Percentiles rank a stretch among this genome's conserved stretches.
Evolutionary conservation across 2,329 filamentous ascomycete genomes (phyloP).

Genomic region (Botrytis tulipae): DNA sequence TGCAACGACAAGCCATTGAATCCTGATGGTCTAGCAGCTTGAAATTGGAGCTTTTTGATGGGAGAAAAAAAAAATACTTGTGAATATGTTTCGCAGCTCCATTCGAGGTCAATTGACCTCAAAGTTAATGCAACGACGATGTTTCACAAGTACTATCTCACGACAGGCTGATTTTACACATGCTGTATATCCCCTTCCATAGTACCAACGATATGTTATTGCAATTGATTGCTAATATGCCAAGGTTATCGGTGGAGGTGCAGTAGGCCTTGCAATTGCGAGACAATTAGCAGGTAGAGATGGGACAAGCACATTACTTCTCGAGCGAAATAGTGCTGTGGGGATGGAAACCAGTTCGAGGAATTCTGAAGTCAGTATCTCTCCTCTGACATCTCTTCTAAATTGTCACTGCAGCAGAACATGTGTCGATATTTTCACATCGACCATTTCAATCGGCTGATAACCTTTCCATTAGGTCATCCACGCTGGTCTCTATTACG

Average conservation of each 20-base stretch:
- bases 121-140: conserved; percentile 21
- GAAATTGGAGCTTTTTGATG: background rate
- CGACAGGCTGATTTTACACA: conserved; percentile 38
- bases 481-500: conserved; percentile 78
- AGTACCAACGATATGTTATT: conserved; percentile 1
- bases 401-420: background rate
- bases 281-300: conserved; percentile 58
- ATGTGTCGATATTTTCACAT: background rate
- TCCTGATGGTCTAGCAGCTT: background rate
- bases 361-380: conserved; percentile 57
- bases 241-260: conserved; percentile 59
- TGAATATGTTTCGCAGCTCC: conserved; percentile 25
- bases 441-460: background rate
- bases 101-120: conserved; percentile 24
- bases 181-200: conserved; percentile 31
- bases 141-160: conserved; percentile 31
- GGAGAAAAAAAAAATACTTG: background rate
- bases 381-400: background rate
- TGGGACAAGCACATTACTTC: conserved; percentile 61
- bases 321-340: conserved; percentile 62
- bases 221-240: background rate
- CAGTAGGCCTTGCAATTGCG: conserved; percentile 66
- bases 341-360: conserved; percentile 70
- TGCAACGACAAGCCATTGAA: conserved; percentile 6
- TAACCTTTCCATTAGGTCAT: conserved; percentile 63